These are phyloP conservation scores for Fusarium sp. DNA, from an alignment of 2,329 filamentous ascomycete species.

Conservation along the genomic window DNA sequence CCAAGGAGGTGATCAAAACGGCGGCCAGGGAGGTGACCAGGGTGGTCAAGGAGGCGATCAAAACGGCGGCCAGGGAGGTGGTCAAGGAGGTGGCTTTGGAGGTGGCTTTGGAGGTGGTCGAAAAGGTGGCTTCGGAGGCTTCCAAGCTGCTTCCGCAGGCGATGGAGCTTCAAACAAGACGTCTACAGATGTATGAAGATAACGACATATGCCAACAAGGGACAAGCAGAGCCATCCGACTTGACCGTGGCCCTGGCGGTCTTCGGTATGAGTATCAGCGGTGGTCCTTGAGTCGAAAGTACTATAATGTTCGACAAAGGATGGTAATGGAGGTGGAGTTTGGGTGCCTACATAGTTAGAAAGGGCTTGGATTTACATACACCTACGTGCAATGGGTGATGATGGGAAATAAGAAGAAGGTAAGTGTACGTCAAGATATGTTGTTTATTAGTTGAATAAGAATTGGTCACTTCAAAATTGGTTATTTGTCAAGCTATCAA, in stretches of 20 bases:
- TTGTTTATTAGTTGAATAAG: constrained; percentile 35
- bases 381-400: constrained; percentile 23
- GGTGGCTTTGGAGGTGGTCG: constrained; percentile 11
- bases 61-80: background rate
- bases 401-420: constrained; percentile 19
- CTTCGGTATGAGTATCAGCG: constrained; percentile 59
- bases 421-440: constrained; percentile 28
- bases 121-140: background rate
- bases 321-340: constrained; percentile 55
- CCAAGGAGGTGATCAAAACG: constrained; percentile 4
- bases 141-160: constrained; percentile 35
- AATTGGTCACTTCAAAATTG: constrained; percentile 16
- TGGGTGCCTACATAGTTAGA: constrained; percentile 36
- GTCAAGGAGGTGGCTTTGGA: background rate
- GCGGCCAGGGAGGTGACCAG: constrained; percentile 1
- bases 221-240: constrained; percentile 51
- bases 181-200: constrained; percentile 32
- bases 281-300: constrained; percentile 67
- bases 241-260: constrained; percentile 67
- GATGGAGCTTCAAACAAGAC: constrained; percentile 30
- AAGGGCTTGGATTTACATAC: constrained; percentile 29
- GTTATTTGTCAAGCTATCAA: background rate
- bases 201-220: constrained; percentile 44
- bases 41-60: background rate
- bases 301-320: constrained; percentile 50